These are phyloP conservation scores for Aspergillus fumigatus DNA, from an alignment of 2,329 filamentous ascomycete species.

Conservation along the genomic window DNA sequence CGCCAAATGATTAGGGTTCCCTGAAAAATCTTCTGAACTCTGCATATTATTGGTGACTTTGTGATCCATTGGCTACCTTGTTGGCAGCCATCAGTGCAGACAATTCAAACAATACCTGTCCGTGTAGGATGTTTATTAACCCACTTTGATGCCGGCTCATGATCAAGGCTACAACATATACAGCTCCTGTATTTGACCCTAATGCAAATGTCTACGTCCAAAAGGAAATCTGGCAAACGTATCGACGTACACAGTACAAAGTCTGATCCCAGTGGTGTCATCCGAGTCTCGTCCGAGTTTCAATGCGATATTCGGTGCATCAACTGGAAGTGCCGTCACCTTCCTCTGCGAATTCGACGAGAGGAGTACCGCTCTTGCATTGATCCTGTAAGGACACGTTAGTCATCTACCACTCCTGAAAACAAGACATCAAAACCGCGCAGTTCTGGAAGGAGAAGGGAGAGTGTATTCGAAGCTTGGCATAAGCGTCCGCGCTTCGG, in stretches of 20 bases:
- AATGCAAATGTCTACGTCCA: neutral
- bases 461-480: constrained; percentile 13
- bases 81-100: no score
- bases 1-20: no score
- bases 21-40: no score
- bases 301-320: neutral
- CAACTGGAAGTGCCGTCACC: constrained; percentile 10
- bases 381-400: constrained; percentile 55
- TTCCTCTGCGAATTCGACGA: constrained; percentile 66
- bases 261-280: neutral
- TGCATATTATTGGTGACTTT: no score
- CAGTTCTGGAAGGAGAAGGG: constrained; percentile 12
- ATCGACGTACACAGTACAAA: neutral
- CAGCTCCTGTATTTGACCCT: neutral
- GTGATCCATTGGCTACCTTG: no score
- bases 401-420: constrained; percentile 12
- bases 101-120: no score
- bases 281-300: no score
- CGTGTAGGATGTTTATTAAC: no score
- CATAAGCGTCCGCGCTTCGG: constrained; percentile 5
- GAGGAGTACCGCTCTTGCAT: constrained; percentile 69
- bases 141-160: no score
- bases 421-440: neutral
- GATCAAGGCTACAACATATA: neutral
- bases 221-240: neutral